Base-by-base conservation (phyloP, 2,329 filamentous ascomycete genomes). In the Didymella pomorum region DNA sequence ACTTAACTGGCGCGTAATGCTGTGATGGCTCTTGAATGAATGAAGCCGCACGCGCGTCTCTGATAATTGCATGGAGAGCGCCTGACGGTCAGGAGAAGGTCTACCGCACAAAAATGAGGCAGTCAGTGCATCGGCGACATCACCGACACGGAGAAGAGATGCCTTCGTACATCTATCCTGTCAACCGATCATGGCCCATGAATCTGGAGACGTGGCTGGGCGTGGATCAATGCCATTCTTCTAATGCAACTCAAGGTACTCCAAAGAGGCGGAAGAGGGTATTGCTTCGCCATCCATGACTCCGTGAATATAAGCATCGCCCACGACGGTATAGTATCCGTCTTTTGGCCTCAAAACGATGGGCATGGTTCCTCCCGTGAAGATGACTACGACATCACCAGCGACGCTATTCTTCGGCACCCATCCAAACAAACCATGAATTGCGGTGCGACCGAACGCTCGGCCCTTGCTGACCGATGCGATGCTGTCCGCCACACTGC, bases 201-300 rank as follows among this genome's bases (percentile, higher is more conserved):
- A 12, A 29, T 12, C 6, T 29, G 8, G 28, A 11, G 28, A 29
- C 12, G 6, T 29, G 28, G 11, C 8, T 12, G 9, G 11, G 11
- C 28, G 11, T 12, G 28, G 28, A 12, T 12, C 9, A 10, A 29
- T 3, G 28, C 28, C 28, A 29, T 29, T 14, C 33, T 37, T 37
- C 33, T 29, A 52, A 10, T 45, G 54, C 8, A 57, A 4, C 26
- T 57, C 54, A 2, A 52, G 20, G 8, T 35, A 52, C 3, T 42
- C 26, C 2, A 47, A 20, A 10, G 23, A 7, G 20, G 11, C 6
- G 1, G 10, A 12, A 41, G 21, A 3, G 1, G 11, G 10, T 10
- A 57, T 2, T 10, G 54, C 56, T 18, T 58, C 54, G 3, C 54
- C 54, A 10, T 57, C 47, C 54, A 57, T 57, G 21, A 57, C 33